A percentile compares a stretch with the other conserved stretches of the same genome.
Evolutionary conservation across 2,329 filamentous ascomycete genomes (phyloP).

Genomic region (Fusarium coffeatum): DNA sequence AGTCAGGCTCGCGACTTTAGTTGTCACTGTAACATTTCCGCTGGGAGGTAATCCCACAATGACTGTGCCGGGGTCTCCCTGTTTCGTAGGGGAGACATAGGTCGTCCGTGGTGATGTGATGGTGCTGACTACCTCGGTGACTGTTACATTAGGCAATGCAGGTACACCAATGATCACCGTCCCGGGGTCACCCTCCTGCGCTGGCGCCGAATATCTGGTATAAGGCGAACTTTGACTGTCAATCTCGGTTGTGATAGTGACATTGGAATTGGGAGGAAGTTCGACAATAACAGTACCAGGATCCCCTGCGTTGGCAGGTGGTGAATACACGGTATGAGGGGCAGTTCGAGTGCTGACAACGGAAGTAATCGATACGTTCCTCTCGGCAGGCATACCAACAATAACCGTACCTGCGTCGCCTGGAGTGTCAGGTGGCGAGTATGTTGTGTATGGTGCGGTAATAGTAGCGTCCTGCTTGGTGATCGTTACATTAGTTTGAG

Average conservation of each 20-base stretch:
- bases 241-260: slow-evolving; percentile 3
- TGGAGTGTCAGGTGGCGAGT: slow-evolving; percentile 5
- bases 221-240: background rate
- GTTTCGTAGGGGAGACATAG: background rate
- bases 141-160: slow-evolving; percentile 12
- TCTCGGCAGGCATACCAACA: slow-evolving; percentile 2
- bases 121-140: slow-evolving; percentile 17
- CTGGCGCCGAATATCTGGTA: slow-evolving; percentile 13
- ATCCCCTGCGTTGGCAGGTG: slow-evolving; percentile 3
- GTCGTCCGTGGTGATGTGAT: background rate
- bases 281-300: slow-evolving; percentile 11
- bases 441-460: slow-evolving; percentile 14
- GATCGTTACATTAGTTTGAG: slow-evolving; percentile 28
- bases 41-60: slow-evolving; percentile 10
- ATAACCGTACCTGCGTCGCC: slow-evolving; percentile 26
- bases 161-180: slow-evolving; percentile 23
- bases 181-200: slow-evolving; percentile 7
- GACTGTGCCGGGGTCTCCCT: slow-evolving; percentile 23
- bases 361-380: slow-evolving; percentile 1
- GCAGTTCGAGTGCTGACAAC: background rate
- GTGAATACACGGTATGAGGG: background rate
- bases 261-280: slow-evolving; percentile 4
- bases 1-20: slow-evolving; percentile 1
- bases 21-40: slow-evolving; percentile 19
- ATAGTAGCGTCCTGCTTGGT: slow-evolving; percentile 10